Base-by-base conservation (phyloP, 2,329 filamentous ascomycete genomes). In the Sporothrix luriei region DNA sequence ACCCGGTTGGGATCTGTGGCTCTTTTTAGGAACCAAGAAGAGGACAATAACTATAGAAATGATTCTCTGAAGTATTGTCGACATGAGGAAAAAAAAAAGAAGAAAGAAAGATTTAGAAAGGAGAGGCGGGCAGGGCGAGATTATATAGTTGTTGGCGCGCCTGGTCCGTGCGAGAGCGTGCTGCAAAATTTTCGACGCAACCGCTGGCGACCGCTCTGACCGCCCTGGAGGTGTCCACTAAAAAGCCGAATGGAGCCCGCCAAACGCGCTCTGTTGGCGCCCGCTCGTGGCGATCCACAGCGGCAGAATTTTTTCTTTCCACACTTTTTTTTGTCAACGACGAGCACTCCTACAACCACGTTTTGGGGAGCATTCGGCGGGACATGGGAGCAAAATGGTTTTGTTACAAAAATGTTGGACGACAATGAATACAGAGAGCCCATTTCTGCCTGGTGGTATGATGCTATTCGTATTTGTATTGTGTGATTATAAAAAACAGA, bases 21-120 rank as follows among this genome's bases (percentile, higher is more conserved):
- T 97, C 86, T 85, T 91, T 87, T 93, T 87, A 88, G 88, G 88
- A 94, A 90, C 89, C 92, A 90, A 95, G 91, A 92, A 89, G 86
- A 85, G 87, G 91, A 93, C 89, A 89, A 92, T 86, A 90, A 94
- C 93, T 97, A 93, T 94, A 97, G 91, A 97, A 96, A 92, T 92
- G 92, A 94, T 94, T 94, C 91, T 93, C 82, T 86, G 81, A 85
- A 85, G 84, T 86, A 86, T 87, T 86, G 84, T 87, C 85, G 85
- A 85, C 84, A 81, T 86, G 79, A 84, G 80, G 80, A 86, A 83
- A 81, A 83, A 83, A 83, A 79, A 76, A 74, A 77, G 77, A 75
- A 80, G 82, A 78, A 81, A 77, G 76, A 75, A 77, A 73, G 69
- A 46, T 40, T 72, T 57, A 26, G 69, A 80, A 82, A 79, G 71